A percentile compares a stretch with the other conserved stretches of the same genome.
These are phyloP conservation scores for Phaeosphaeriaceae sp. DNA, from an alignment of 2,329 filamentous ascomycete genomes.

Conservation along the genomic window DNA sequence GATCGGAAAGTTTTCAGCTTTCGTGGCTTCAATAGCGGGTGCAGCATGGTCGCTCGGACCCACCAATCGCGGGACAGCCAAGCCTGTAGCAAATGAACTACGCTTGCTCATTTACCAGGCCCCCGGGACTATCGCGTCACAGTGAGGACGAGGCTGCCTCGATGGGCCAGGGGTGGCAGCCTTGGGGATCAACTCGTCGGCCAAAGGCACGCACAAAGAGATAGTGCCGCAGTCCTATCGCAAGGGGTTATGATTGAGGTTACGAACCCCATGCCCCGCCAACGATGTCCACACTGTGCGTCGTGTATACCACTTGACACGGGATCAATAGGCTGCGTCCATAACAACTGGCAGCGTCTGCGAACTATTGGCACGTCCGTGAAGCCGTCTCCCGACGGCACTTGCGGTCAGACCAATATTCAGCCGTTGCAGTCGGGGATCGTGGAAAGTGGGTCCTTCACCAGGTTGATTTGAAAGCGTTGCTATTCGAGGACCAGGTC, in stretches of 20 bases:
- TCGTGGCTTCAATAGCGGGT: neutral
- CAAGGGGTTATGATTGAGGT: neutral
- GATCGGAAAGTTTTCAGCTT: neutral
- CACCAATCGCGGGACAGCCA: constrained; percentile 1
- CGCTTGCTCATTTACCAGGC: constrained; percentile 5
- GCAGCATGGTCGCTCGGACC: neutral
- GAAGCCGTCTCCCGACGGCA: neutral
- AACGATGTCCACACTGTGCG: neutral
- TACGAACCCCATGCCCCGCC: neutral
- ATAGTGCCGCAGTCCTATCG: neutral
- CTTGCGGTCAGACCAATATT: neutral
- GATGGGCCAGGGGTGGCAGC: neutral
- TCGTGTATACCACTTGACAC: neutral
- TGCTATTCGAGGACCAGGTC: neutral
- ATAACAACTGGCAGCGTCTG: neutral
- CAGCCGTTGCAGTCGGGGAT: neutral
- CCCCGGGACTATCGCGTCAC: neutral
- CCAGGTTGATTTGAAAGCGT: neutral
- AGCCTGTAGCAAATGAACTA: constrained; percentile 1
- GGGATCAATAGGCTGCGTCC: neutral
- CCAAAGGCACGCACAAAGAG: neutral
- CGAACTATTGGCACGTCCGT: neutral
- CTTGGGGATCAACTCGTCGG: neutral
- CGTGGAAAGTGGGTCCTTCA: neutral
- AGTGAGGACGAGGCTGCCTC: neutral